These are phyloP conservation scores for Dipteronia dyeriana DNA, from an alignment of 345 rosid genomes.

Conservation along the genomic window DNA sequence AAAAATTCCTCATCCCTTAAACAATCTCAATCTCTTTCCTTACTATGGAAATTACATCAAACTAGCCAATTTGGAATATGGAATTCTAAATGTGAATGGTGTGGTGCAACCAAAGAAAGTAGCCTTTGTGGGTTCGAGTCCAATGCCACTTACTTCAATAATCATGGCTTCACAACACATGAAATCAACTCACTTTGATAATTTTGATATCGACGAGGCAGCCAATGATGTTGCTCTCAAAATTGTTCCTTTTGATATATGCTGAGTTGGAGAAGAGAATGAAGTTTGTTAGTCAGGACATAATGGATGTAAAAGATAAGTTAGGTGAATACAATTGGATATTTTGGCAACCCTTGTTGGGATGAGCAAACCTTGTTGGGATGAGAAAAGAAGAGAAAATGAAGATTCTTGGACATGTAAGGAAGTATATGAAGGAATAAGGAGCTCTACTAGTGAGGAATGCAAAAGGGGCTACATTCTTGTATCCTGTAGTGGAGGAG, in stretches of 20 bases:
- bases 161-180: slow-evolving; percentile 42
- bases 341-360: too few species aligned
- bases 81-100: slow-evolving; percentile 28
- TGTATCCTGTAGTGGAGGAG: slow-evolving; percentile 42
- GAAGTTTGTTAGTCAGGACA: slow-evolving; percentile 33
- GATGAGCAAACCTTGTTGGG: slow-evolving; percentile 49
- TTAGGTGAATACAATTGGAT: slow-evolving; percentile 37
- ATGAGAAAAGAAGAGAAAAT: slow-evolving; percentile 34
- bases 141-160: slow-evolving; percentile 49
- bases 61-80: slow-evolving; percentile 31
- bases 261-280: slow-evolving; percentile 34
- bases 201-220: slow-evolving; percentile 34
- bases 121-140: slow-evolving; percentile 48
- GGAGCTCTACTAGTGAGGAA: slow-evolving; percentile 38
- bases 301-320: slow-evolving; percentile 36
- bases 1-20: slow-evolving; percentile 27
- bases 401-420: slow-evolving; percentile 31
- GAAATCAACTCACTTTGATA: slow-evolving; percentile 34
- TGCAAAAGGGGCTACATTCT: slow-evolving; percentile 41
- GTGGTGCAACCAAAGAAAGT: slow-evolving; percentile 34
- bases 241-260: slow-evolving; percentile 30
- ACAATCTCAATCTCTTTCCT: slow-evolving; percentile 37
- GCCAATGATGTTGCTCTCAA: slow-evolving; percentile 33
- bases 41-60: slow-evolving; percentile 42
- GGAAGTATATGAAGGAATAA: slow-evolving; percentile 36